Evolutionary conservation across 2,329 filamentous ascomycete species (phyloP).

Genomic region (Raffaelea arxii): DNA sequence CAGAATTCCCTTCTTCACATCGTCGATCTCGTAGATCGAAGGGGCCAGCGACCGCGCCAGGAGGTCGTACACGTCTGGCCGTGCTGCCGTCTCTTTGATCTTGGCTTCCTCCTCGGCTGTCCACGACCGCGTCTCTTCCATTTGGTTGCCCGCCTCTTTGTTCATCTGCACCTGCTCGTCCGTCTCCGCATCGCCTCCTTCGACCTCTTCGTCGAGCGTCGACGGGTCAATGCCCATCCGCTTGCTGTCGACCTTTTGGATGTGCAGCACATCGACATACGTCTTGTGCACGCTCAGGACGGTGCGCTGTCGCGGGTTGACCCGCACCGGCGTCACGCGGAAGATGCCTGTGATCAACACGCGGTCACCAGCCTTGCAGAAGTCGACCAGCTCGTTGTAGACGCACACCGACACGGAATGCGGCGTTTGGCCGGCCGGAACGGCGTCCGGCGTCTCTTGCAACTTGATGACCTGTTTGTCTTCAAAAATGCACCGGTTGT

Average conservation of each 20-base stretch:
- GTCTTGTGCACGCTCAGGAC: slow-evolving; percentile 98
- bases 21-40: slow-evolving; percentile 95
- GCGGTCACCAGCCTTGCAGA: slow-evolving; percentile 95
- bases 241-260: slow-evolving; percentile 94
- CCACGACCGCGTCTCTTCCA: slow-evolving; percentile 78
- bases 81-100: slow-evolving; percentile 70
- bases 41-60: slow-evolving; percentile 84
- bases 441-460: slow-evolving; percentile 90
- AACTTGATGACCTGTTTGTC: slow-evolving; percentile 99
- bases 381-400: slow-evolving; percentile 93
- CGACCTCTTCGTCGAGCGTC: slow-evolving; percentile 73
- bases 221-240: slow-evolving; percentile 85
- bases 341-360: slow-evolving; percentile 96
- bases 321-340: slow-evolving; percentile 82
- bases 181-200: slow-evolving; percentile 50
- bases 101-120: slow-evolving; percentile 78
- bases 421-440: slow-evolving; percentile 92
- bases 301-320: slow-evolving; percentile 85
- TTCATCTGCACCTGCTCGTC: slow-evolving; percentile 10
- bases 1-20: slow-evolving; percentile 96
- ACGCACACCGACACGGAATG: slow-evolving; percentile 94
- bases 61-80: slow-evolving; percentile 86
- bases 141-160: slow-evolving; percentile 52
- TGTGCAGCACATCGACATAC: slow-evolving; percentile 88
- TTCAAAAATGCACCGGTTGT: slow-evolving; percentile 89